Conservation (phyloP, 129 eudicot genomes). For the carrot (Daucus carota) region DH1_v3.0 NC_030384.2:42242001-42242500, state of each 20-base stretch:
- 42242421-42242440: background rate
- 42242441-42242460: background rate
- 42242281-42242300: background rate
- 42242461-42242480: no score
- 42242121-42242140: no score
- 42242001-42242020: background rate
- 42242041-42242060: background rate
- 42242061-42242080: background rate
- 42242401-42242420: no score
- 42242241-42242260: conserved; percentile 1
- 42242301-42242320: background rate
- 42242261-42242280: background rate
- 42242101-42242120: background rate
- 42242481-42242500: background rate
- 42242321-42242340: background rate
- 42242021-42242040: background rate
- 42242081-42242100: background rate
- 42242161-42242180: conserved; percentile 11
- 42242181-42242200: conserved; percentile 24
- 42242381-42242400: background rate
- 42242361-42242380: background rate
- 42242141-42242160: no score
- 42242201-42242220: conserved; percentile 10
- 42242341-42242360: conserved; percentile 10
- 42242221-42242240: conserved; percentile 17